Percentiles rank a stretch among this genome's conserved stretches.
Conservation (phyloP, 106 monocot species). For the Dioscorea dumetorum region DNA sequence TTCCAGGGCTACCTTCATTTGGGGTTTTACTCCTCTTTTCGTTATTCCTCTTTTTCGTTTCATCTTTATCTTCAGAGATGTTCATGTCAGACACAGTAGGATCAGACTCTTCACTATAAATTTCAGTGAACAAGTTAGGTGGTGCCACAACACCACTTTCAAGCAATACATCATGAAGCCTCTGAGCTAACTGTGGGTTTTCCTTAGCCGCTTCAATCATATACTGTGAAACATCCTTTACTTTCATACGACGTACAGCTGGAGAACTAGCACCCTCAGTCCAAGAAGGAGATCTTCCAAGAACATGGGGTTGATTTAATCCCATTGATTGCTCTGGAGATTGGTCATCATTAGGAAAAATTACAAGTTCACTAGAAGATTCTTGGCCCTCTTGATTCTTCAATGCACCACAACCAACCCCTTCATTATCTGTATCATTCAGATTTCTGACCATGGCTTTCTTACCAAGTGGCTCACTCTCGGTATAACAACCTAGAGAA, state of each 20-base stretch:
- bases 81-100: slow-evolving; percentile 7
- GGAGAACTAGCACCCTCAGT: slow-evolving; percentile 35
- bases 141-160: slow-evolving; percentile 75
- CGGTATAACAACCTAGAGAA: slow-evolving; percentile 12
- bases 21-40: too few relatives aligned
- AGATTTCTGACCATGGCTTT: slow-evolving; percentile 6
- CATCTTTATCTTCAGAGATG: slow-evolving; percentile 20
- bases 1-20: too few relatives aligned
- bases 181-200: slow-evolving; percentile 68
- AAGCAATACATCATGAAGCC: slow-evolving; percentile 63
- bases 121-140: slow-evolving; percentile 52
- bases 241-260: slow-evolving; percentile 39
- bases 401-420: neutral
- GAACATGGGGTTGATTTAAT: slow-evolving; percentile 10
- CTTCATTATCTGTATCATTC: slow-evolving; percentile 19
- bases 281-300: slow-evolving; percentile 43
- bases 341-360: slow-evolving; percentile 1
- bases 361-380: slow-evolving; percentile 12
- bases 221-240: slow-evolving; percentile 65
- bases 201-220: slow-evolving; percentile 77
- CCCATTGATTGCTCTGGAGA: slow-evolving; percentile 16
- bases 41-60: slow-evolving; percentile 17
- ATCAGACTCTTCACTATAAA: slow-evolving; percentile 24
- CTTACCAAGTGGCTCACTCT: slow-evolving; percentile 23
- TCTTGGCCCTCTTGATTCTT: slow-evolving; percentile 11